Evolutionary conservation across 1,284 basidiomycete species (phyloP).

Genomic region (Fereydounia khargensis): DNA sequence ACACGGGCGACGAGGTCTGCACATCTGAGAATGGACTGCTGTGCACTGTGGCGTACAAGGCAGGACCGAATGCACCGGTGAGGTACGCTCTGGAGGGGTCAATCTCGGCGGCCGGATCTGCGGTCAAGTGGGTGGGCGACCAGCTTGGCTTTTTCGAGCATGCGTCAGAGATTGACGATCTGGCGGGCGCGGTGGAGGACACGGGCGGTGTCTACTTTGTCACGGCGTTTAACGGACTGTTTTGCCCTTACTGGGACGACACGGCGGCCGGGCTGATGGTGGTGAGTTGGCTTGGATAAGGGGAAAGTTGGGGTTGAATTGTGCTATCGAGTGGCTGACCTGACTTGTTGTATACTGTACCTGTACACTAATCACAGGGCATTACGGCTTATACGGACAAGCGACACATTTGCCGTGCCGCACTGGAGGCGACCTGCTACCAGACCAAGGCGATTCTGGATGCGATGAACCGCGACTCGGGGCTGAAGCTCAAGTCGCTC

Average conservation of each 20-base stretch:
- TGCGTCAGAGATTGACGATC: conserved; percentile 77
- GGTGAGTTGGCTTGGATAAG: too few species aligned
- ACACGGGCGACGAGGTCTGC: conserved; percentile 83
- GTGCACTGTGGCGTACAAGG: conserved; percentile 92
- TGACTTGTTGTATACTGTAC: too few species aligned
- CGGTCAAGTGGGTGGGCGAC: conserved; percentile 93
- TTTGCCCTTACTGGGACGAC: conserved; percentile 85
- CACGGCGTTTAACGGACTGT: conserved; percentile 87
- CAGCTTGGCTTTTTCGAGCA: conserved; percentile 78
- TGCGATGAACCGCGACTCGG: conserved; percentile 83
- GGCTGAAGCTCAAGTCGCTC: conserved; percentile 70
- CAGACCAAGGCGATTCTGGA: conserved; percentile 92
- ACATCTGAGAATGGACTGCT: conserved; percentile 81
- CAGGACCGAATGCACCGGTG: conserved; percentile 73
- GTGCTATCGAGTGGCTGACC: too few species aligned
- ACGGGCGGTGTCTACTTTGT: conserved; percentile 97
- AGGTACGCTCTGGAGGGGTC: conserved; percentile 92
- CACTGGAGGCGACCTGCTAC: conserved; percentile 75
- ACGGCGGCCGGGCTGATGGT: conserved; percentile 79
- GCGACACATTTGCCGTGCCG: conserved; percentile 80
- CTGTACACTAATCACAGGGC: conserved; percentile 23
- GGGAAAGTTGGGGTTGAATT: too few species aligned
- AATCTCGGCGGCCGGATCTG: conserved; percentile 90
- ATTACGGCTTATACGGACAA: conserved; percentile 89
- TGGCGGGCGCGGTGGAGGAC: conserved; percentile 74